These are phyloP conservation scores for Glomus cerebriforme DNA, from an alignment of 192 early-diverging fungal genomes.

Conservation along the genomic window DNA sequence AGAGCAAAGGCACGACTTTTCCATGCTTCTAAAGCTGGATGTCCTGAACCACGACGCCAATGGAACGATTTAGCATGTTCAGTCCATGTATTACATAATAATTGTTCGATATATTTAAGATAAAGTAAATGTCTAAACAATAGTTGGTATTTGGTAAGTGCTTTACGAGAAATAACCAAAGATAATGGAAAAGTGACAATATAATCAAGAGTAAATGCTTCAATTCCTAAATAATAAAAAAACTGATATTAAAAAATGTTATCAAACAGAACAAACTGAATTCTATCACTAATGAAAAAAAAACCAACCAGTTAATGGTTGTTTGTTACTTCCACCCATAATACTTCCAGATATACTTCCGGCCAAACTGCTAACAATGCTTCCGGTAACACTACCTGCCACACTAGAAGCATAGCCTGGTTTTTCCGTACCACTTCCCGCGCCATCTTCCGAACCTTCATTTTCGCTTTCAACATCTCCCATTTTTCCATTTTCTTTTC, in stretches of 20 bases:
- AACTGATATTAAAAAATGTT: background rate
- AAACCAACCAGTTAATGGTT: conserved; percentile 16
- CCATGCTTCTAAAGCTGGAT: conserved; percentile 53
- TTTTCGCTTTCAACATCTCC: conserved; percentile 31
- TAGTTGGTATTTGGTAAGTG: conserved; percentile 89
- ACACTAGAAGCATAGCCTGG: conserved; percentile 13
- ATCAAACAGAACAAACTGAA: background rate
- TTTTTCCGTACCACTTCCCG: conserved; percentile 27
- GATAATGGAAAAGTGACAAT: conserved; percentile 88
- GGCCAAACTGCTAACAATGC: background rate
- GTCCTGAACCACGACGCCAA: conserved; percentile 48
- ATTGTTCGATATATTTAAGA: conserved; percentile 86
- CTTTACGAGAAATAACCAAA: conserved; percentile 80
- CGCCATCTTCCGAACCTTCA: conserved; percentile 35
- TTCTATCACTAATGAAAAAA: background rate
- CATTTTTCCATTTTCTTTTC: conserved; percentile 23
- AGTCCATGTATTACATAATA: conserved; percentile 77
- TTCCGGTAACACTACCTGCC: conserved; percentile 17
- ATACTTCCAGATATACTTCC: conserved; percentile 29
- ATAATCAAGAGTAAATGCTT: conserved; percentile 80
- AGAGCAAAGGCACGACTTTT: conserved; percentile 70
- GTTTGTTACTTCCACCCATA: conserved; percentile 21
- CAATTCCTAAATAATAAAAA: conserved; percentile 58
- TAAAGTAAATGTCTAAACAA: conserved; percentile 87
- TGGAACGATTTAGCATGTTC: conserved; percentile 57